phyloP scores from a whole-genome alignment of 257 asterid genomes.

The Hygrophila difformis region DNA sequence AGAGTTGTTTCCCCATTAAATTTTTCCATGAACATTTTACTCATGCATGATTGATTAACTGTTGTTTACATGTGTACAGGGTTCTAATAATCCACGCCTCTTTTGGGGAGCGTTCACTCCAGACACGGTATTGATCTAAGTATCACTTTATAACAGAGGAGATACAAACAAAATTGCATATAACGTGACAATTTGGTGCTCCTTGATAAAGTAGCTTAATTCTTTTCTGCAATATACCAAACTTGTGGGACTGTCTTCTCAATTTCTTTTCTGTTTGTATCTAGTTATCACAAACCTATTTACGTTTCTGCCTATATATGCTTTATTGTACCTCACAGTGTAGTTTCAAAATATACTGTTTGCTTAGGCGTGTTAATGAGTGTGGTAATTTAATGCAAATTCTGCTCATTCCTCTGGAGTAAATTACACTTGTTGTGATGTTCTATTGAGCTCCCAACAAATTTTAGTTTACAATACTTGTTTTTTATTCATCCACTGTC shows the following conservation, averaged over 20 bases:
- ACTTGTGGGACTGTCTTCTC: neutral
- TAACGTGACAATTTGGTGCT: neutral
- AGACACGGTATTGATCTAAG: slow-evolving; percentile 40
- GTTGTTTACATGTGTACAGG: slow-evolving; percentile 29
- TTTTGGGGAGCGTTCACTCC: slow-evolving; percentile 82
- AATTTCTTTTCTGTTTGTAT: neutral
- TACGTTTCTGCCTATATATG: neutral
- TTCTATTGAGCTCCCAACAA: too few species aligned
- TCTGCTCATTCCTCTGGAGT: neutral
- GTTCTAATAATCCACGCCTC: slow-evolving; percentile 67
- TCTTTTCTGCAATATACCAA: neutral
- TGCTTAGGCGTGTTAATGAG: neutral
- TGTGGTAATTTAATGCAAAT: neutral
- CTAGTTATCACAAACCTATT: slow-evolving; percentile 1
- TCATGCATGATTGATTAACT: neutral
- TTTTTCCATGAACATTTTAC: neutral
- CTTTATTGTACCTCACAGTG: neutral
- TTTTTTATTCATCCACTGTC: neutral
- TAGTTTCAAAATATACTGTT: slow-evolving; percentile 6
- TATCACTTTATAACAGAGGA: neutral
- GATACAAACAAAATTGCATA: neutral
- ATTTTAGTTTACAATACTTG: neutral
- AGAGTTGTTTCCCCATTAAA: too few species aligned
- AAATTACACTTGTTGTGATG: too few species aligned
- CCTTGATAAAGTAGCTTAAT: neutral